Conservation (phyloP, 2,329 filamentous ascomycete genomes). For the Aspergillus sclerotialis region DNA sequence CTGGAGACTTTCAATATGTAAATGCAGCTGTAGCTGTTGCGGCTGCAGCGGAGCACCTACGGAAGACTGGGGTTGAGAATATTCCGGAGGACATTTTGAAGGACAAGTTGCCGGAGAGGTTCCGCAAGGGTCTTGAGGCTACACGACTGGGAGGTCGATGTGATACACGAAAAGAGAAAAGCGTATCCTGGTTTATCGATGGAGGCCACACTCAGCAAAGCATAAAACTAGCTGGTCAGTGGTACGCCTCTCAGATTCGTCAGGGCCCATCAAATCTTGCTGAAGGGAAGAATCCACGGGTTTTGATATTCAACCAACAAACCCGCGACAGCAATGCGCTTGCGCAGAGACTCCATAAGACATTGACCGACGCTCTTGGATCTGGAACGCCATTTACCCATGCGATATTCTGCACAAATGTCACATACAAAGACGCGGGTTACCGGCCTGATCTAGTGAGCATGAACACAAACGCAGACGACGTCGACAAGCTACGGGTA, state of each 20-base stretch:
- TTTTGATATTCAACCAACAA: constrained; percentile 89
- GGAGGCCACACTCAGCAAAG: constrained; percentile 85
- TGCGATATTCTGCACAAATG: constrained; percentile 77
- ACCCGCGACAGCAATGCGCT: constrained; percentile 67
- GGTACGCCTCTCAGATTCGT: constrained; percentile 58
- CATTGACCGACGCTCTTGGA: constrained; percentile 40
- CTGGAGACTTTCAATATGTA: constrained; percentile 56
- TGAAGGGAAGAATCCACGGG: constrained; percentile 38
- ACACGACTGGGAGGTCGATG: constrained; percentile 71
- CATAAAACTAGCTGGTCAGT: constrained; percentile 65
- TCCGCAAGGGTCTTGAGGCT: constrained; percentile 58
- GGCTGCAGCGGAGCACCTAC: constrained; percentile 35
- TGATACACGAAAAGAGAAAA: constrained; percentile 55
- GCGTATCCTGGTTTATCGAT: constrained; percentile 72
- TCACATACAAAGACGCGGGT: constrained; percentile 54
- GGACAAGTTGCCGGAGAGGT: constrained; percentile 50
- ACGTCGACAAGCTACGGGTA: constrained; percentile 55
- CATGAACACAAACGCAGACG: constrained; percentile 52
- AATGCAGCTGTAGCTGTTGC: constrained; percentile 57
- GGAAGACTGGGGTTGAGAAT: constrained; percentile 24
- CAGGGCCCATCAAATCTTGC: constrained; percentile 24
- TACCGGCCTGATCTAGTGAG: constrained; percentile 58
- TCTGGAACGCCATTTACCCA: constrained; percentile 54
- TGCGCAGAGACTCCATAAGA: constrained; percentile 55
- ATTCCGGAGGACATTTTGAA: constrained; percentile 32